Evolutionary conservation across 148 eudicot species (phyloP), one percentile per base, ranked within the genome.

Genomic region (Rhododendron henanense): DNA sequence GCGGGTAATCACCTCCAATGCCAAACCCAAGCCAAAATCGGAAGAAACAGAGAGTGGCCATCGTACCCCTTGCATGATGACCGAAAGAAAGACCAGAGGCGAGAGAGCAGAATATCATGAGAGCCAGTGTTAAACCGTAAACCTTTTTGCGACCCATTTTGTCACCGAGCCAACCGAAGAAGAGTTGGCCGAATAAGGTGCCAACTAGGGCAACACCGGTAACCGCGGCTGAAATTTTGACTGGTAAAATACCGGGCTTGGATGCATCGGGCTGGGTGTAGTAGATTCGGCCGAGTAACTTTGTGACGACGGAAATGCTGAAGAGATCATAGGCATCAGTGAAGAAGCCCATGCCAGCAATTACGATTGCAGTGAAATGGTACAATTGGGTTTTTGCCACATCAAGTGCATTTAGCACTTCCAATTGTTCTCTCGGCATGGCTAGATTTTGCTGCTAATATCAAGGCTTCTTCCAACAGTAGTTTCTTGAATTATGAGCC

Each of bases 61-160:
- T 92, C 18, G 90, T 90, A 1, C 87, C 16, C 63, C 88, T 92
- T 0, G 94, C 71, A 18, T 59, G 55, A 3, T 44, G 19, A 1
- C 92, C 88, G 11, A 92, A 90, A 10, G 94, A 92, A 10, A 92
- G 88, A 0, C 92, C 92, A 0, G 92, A 92, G 37, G 92, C 94
- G 2, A 92, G 19, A 0, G 94, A 90, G 59, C 91, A 89, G 5
- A 90, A 0, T 3, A 92, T 92, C 94, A 92, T 92, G 81, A 88
- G 82, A 87, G 89, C 84, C 0, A 90, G 91, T n/a, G 94, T 92
- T 89, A 91, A 81, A 1, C 92, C 94, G 47, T 92, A 92, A 3
- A 92, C 92, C 59, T 81, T 78, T 28, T 92, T 92, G 0, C 94
- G 50, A 2, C 94, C 92, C 90, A 92, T 83, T 73, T 91, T 91